Evolutionary conservation across 2,329 filamentous ascomycete species (phyloP).

Genomic region (Coniochaeta pulveracea): DNA sequence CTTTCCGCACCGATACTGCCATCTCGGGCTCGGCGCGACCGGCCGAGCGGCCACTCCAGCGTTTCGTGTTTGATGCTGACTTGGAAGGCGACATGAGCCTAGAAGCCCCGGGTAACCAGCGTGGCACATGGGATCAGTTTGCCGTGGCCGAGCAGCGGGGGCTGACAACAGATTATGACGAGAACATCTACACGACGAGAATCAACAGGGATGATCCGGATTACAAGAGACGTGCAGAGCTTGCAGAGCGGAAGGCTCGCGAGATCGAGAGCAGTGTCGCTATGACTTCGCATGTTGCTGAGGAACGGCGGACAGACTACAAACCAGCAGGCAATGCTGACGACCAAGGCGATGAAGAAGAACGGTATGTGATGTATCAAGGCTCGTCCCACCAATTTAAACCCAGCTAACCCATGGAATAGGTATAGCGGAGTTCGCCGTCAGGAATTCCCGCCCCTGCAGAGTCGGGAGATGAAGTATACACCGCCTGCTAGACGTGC

Average conservation of each 20-base stretch:
- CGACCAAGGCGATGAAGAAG: constrained; percentile 80
- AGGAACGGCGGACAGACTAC: constrained; percentile 70
- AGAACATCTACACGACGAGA: constrained; percentile 85
- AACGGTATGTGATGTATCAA: constrained; percentile 64
- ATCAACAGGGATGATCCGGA: constrained; percentile 78
- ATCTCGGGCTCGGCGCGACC: constrained; percentile 66
- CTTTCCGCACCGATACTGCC: constrained; percentile 78
- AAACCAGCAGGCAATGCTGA: constrained; percentile 51
- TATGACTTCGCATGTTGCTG: constrained; percentile 72
- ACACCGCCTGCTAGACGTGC: constrained; percentile 82
- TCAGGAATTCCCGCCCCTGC: constrained; percentile 58
- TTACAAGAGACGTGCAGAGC: constrained; percentile 66
- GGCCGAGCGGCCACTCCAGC: constrained; percentile 66
- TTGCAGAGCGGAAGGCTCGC: constrained; percentile 72
- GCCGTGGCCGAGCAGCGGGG: constrained; percentile 84
- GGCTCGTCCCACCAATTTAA: too few species aligned
- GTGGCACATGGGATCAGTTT: constrained; percentile 78
- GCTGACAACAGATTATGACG: constrained; percentile 80
- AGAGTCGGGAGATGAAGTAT: constrained; percentile 57
- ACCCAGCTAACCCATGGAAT: constrained; percentile 9
- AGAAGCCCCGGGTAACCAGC: constrained; percentile 41
- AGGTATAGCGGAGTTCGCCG: constrained; percentile 89
- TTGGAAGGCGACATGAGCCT: constrained; percentile 55
- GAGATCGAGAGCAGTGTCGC: constrained; percentile 75
- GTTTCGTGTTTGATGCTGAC: constrained; percentile 65